phyloP scores from a whole-genome alignment of 805 yeast genomes.

The Yarrowia porcina region DNA sequence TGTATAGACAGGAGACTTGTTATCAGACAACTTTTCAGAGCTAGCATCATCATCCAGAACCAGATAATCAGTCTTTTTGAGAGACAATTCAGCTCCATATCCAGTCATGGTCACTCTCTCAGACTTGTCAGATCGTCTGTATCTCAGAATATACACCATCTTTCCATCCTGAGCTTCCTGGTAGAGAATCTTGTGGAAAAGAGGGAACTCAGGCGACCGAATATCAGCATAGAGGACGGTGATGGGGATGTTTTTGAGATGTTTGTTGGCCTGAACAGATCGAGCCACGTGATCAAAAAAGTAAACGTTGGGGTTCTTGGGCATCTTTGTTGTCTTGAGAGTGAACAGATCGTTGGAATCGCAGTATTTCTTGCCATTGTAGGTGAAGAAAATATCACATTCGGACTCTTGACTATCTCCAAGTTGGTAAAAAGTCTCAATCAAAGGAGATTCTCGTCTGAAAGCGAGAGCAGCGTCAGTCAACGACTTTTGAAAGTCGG shows the following conservation, averaged over 20 bases:
- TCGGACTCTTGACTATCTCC: slow-evolving; percentile 42
- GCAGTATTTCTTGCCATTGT: slow-evolving; percentile 56
- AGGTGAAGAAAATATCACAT: slow-evolving; percentile 48
- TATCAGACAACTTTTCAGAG: slow-evolving; percentile 26
- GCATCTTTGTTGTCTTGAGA: slow-evolving; percentile 53
- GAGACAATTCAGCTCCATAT: slow-evolving; percentile 61
- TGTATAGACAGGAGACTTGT: slow-evolving; percentile 1
- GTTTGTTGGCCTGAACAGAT: slow-evolving; percentile 31
- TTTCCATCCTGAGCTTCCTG: slow-evolving; percentile 62
- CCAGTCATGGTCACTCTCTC: slow-evolving; percentile 42
- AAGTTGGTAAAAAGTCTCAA: slow-evolving; percentile 58
- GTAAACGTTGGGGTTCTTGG: slow-evolving; percentile 34
- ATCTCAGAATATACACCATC: slow-evolving; percentile 72
- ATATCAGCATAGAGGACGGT: slow-evolving; percentile 68
- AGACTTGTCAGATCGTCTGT: slow-evolving; percentile 43
- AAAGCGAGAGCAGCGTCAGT: slow-evolving; percentile 47
- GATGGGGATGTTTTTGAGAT: slow-evolving; percentile 44
- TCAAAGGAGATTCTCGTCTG: slow-evolving; percentile 55
- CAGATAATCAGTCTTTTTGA: slow-evolving; percentile 65
- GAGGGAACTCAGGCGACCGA: slow-evolving; percentile 47
- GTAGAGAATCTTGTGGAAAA: slow-evolving; percentile 57
- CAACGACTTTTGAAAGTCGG: slow-evolving; percentile 28
- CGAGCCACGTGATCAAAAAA: slow-evolving; percentile 67
- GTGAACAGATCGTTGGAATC: slow-evolving; percentile 76
- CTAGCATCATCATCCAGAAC: slow-evolving; percentile 59